A percentile compares a stretch with the other conserved stretches of the same genome.
phyloP scores from a whole-genome alignment of 129 eudicot species.

The Saposhnikovia divaricata region DNA sequence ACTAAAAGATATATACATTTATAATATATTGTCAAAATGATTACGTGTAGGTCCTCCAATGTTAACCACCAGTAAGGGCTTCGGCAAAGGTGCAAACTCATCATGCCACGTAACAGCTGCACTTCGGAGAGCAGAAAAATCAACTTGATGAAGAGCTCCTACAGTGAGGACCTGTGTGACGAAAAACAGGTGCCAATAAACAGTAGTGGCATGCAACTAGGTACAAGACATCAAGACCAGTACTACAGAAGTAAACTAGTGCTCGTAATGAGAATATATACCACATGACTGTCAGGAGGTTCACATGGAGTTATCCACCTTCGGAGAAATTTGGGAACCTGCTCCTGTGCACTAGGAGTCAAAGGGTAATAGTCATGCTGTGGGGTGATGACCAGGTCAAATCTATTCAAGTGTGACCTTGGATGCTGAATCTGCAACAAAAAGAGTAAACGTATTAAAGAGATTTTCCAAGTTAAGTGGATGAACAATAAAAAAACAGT shows the following conservation, averaged over 20 bases:
- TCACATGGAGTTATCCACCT: constrained; percentile 84
- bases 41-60: constrained; percentile 97
- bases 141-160: constrained; percentile 94
- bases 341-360: constrained; percentile 73
- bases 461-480: neutral
- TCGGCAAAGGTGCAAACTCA: constrained; percentile 87
- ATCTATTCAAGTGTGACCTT: constrained; percentile 68
- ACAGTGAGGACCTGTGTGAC: constrained; percentile 70
- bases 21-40: neutral
- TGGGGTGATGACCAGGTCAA: constrained; percentile 89
- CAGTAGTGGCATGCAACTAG: neutral
- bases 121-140: constrained; percentile 68
- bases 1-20: neutral
- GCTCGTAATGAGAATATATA: constrained; percentile 27
- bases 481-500: neutral
- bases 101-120: constrained; percentile 91
- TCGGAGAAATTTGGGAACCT: constrained; percentile 73
- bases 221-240: neutral
- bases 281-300: constrained; percentile 76
- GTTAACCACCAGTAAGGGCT: constrained; percentile 86
- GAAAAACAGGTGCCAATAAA: constrained; percentile 3
- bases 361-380: constrained; percentile 83
- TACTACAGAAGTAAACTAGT: neutral
- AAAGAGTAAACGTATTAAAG: neutral
- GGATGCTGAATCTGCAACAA: constrained; percentile 89